These are phyloP conservation scores for Chaetomium cochliodes DNA, from an alignment of 495 filamentous ascomycete species.

Conservation along the genomic window DNA sequence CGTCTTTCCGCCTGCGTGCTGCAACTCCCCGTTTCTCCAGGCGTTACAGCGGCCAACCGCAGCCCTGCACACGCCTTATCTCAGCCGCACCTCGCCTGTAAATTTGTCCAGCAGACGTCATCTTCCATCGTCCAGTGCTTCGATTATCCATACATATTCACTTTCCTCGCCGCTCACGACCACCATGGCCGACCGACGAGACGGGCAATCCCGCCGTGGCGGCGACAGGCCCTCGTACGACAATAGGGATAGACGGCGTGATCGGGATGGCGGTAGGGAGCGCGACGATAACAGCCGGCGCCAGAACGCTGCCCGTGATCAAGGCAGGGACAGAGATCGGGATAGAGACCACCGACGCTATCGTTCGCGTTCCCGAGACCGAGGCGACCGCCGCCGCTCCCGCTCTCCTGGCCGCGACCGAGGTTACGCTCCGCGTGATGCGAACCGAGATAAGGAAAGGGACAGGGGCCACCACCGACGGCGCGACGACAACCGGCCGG, in stretches of 20 bases:
- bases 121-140: not conserved
- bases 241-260: constrained; percentile 26
- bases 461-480: constrained; percentile 22
- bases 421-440: constrained; percentile 36
- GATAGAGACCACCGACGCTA: constrained; percentile 37
- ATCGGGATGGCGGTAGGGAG: constrained; percentile 24
- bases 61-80: constrained; percentile 16
- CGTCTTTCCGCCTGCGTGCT: not conserved
- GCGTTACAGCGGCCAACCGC: not conserved
- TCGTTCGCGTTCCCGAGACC: constrained; percentile 45
- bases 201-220: constrained; percentile 30
- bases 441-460: constrained; percentile 4
- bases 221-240: constrained; percentile 30
- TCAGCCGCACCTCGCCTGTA: constrained; percentile 26
- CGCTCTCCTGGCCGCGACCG: constrained; percentile 40
- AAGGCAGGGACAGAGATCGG: constrained; percentile 37
- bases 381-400: constrained; percentile 35
- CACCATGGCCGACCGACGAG: constrained; percentile 32
- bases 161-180: not conserved
- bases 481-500: constrained; percentile 25
- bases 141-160: not conserved
- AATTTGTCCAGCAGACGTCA: constrained; percentile 28
- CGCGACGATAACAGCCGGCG: constrained; percentile 38
- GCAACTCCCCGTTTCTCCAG: not conserved
- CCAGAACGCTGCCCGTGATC: constrained; percentile 32